Evolutionary conservation across 2,329 filamentous ascomycete genomes (phyloP), one percentile per base, ranked within the genome.

Genomic region (Paraphaeosphaeria minitans): DNA sequence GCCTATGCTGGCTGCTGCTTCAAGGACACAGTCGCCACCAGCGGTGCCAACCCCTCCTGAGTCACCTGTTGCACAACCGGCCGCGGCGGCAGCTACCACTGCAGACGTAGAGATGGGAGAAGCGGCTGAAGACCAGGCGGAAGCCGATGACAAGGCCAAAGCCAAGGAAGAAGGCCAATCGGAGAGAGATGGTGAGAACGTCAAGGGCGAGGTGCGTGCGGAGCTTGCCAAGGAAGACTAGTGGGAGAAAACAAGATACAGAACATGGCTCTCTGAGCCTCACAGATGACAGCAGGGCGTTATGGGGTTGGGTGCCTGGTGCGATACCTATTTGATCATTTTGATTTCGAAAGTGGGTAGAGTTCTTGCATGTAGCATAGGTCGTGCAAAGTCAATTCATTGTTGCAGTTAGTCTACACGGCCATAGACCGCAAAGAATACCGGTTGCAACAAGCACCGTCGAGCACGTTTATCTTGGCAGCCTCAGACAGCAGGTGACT

Each of bases 1-100:
- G n/a, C 48, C 55, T 29, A 22, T 53, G 3, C 35, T 55, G 21
- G 35, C 55, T 4, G 35, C 51, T 13, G 45, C 33, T 16, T 51
- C 69, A 16, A 61, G 63, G 16, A 70, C 72, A 37, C 62, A 69
- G 24, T 75, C 74, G 7, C 72, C 73, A 21, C 64, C 68, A 27
- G 71, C 67, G 9, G 71, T 74, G 16, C 71, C 74, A 12, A 75
- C 74, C 3, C 74, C 74, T 9, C 74, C 74, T n/a, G 72, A 75
- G 33, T 76, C 74, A 9, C 74, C 74, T 21, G 55, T 47, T 5
- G 58, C 65, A 5, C 60, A 68, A 22, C 58, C 65, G 13, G 57
- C 66, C 14, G 60, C 61, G 33, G 48, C 67, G 3, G 60, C 64
- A n/a, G 61, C 67, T 37, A 60, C 61, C 19, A 50, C 53, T 7